Conservation (phyloP, 345 rosid genomes). For the Arabidopsis arenosa region DNA sequence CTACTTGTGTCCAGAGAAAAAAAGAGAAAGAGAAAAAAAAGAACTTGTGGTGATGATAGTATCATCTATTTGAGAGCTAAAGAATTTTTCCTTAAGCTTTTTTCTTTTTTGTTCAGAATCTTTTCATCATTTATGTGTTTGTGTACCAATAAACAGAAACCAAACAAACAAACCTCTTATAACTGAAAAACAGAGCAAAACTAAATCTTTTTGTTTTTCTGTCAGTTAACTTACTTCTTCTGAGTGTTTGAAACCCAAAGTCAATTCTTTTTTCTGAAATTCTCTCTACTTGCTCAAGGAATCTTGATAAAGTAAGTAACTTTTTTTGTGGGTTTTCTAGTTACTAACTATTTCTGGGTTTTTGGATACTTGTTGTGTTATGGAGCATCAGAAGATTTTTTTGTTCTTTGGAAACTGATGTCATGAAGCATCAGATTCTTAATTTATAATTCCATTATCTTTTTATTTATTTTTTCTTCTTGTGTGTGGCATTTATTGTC, state of each 20-base stretch:
- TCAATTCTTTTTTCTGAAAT: constrained; percentile 9
- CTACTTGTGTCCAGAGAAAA: constrained; percentile 40
- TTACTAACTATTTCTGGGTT: constrained; percentile 40
- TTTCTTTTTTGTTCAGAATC: constrained; percentile 13
- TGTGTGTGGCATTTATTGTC: constrained; percentile 38
- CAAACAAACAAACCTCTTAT: constrained; percentile 33
- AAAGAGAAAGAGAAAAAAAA: constrained; percentile 20
- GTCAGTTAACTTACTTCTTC: constrained; percentile 32
- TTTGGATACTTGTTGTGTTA: constrained; percentile 39
- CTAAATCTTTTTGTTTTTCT: constrained; percentile 30
- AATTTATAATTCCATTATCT: constrained; percentile 11
- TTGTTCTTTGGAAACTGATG: constrained; percentile 43
- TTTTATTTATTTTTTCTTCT: neutral
- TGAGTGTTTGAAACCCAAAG: constrained; percentile 40
- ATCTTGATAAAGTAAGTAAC: constrained; percentile 53
- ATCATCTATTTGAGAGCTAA: constrained; percentile 19
- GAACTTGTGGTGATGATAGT: constrained; percentile 34
- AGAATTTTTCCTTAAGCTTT: constrained; percentile 34
- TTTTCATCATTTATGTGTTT: constrained; percentile 34
- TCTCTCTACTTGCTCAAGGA: constrained; percentile 41
- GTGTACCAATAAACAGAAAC: constrained; percentile 34
- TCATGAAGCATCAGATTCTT: constrained; percentile 44
- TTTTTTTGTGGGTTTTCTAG: constrained; percentile 39
- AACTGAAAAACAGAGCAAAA: constrained; percentile 30
- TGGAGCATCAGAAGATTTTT: constrained; percentile 36